Evolutionary conservation across 1,284 basidiomycete species (phyloP).

Genomic region (Hemileia vastatrix): DNA sequence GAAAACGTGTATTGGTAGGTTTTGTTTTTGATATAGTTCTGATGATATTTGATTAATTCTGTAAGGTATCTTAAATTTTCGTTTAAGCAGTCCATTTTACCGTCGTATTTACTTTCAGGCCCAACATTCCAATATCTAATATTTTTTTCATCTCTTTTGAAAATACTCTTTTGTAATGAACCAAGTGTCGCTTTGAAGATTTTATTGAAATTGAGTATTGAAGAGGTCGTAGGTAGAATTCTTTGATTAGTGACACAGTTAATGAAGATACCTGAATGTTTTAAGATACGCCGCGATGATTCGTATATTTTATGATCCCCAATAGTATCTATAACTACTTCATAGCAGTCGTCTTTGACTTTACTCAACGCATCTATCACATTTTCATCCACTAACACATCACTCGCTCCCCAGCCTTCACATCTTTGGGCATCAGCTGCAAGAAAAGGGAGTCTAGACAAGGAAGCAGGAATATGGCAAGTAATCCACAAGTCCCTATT

Average conservation of each 20-base stretch:
- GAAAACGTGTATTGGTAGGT: no score
- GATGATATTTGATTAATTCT: no score
- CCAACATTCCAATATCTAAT: conserved; percentile 20
- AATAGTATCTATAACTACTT: conserved; percentile 20
- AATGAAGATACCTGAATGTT: conserved; percentile 21
- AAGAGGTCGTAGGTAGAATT: no score
- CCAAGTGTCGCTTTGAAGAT: conserved; percentile 7
- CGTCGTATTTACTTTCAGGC: conserved; percentile 13
- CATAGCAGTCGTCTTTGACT: conserved; percentile 14
- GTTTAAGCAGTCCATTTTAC: no score
- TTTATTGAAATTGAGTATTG: conserved; percentile 1
- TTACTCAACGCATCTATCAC: conserved; percentile 2
- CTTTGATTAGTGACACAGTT: conserved; percentile 8
- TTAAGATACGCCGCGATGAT: conserved; percentile 15
- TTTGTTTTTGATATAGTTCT: no score
- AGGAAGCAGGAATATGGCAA: conserved; percentile 42
- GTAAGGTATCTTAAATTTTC: no score
- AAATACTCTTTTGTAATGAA: conserved; percentile 10
- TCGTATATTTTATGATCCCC: conserved; percentile 19
- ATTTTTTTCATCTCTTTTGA: conserved; percentile 18
- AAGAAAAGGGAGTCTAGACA: not conserved
- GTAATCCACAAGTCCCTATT: conserved; percentile 44
- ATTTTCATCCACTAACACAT: conserved; percentile 15
- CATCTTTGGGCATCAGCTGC: not conserved
- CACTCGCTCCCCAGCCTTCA: conserved; percentile 15